These are phyloP conservation scores for Scenedesmus sp. DNA, from an alignment of 163 green algal genomes.

Conservation along the genomic window DNA sequence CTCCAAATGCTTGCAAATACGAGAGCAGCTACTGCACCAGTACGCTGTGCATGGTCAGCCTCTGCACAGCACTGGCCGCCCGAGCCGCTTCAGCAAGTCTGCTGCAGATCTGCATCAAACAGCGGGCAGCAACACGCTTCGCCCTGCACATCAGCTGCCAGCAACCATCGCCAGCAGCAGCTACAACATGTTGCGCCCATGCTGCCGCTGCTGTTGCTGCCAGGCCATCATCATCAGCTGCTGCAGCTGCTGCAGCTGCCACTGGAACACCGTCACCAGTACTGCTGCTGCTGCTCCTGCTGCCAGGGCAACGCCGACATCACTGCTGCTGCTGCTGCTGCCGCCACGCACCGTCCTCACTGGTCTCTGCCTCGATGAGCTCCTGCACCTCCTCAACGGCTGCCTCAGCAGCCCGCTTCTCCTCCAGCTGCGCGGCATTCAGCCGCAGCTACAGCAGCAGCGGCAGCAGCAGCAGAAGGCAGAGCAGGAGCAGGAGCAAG, in stretches of 20 bases:
- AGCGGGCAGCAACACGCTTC: no score
- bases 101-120: no score
- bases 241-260: neutral
- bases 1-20: no score
- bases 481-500: neutral
- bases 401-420: slow-evolving; percentile 70
- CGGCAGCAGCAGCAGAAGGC: neutral
- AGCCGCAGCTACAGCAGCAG: slow-evolving; percentile 74
- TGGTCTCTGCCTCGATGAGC: slow-evolving; percentile 50
- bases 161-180: no score
- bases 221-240: neutral
- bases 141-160: no score
- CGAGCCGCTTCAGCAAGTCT: no score
- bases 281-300: neutral
- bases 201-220: neutral
- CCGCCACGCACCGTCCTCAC: slow-evolving; percentile 48
- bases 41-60: no score
- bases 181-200: no score
- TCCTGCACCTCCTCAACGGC: slow-evolving; percentile 68
- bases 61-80: no score
- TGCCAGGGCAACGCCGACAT: no score
- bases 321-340: slow-evolving; percentile 57
- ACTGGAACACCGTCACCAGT: neutral
- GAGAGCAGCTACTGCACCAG: no score
- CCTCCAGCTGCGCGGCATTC: slow-evolving; percentile 71